Conservation (phyloP, 1,139 yeast genomes). For the Lodderomyces beijingensis region DNA sequence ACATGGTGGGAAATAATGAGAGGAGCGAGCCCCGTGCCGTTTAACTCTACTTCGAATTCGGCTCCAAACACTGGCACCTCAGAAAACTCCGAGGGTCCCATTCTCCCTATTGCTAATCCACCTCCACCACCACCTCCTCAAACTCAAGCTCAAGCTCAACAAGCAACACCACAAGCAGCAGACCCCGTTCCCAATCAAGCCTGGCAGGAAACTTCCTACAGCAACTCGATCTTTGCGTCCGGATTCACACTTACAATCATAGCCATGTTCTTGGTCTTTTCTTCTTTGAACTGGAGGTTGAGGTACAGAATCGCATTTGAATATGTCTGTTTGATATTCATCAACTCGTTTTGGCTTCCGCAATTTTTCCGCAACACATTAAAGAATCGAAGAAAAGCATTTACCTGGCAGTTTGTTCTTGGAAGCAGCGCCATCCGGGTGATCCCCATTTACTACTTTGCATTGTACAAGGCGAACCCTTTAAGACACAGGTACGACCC, state of each 20-base stretch:
- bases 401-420: constrained; percentile 65
- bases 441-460: constrained; percentile 62
- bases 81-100: constrained; percentile 8
- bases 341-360: constrained; percentile 86
- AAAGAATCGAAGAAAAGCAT: constrained; percentile 64
- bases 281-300: constrained; percentile 63
- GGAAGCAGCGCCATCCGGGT: constrained; percentile 64
- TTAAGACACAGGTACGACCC: constrained; percentile 56
- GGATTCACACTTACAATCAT: constrained; percentile 59
- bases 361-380: constrained; percentile 78
- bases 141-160: constrained; percentile 6
- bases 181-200: constrained; percentile 11
- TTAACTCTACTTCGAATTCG: constrained; percentile 2
- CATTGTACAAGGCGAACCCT: constrained; percentile 37
- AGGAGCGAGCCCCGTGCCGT: constrained; percentile 22
- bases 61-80: constrained; percentile 2
- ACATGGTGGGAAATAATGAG: constrained; percentile 64
- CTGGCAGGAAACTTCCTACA: constrained; percentile 52
- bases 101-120: constrained; percentile 12
- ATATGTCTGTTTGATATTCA: constrained; percentile 42
- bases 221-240: constrained; percentile 58
- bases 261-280: constrained; percentile 54
- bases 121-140: constrained; percentile 4
- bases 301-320: constrained; percentile 55
- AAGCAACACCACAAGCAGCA: constrained; percentile 11